A percentile compares a stretch with the other conserved stretches of the same genome.
These are phyloP conservation scores for Mycena haematopus DNA, from an alignment of 768 basidiomycete genomes.

Conservation along the genomic window DNA sequence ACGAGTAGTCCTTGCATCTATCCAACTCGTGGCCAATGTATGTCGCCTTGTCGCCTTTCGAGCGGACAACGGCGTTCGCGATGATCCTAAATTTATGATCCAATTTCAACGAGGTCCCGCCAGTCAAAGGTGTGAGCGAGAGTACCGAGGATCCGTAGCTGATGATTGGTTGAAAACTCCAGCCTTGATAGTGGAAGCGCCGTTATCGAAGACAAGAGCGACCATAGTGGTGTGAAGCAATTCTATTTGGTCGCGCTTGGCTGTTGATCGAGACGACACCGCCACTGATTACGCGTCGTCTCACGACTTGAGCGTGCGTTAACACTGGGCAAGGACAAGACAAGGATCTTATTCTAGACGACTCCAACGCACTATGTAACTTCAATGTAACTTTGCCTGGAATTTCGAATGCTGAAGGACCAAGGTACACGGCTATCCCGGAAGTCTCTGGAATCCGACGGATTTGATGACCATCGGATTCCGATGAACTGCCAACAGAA, in stretches of 20 bases:
- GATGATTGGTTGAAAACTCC: conserved; percentile 50
- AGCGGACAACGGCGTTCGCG: conserved; percentile 83
- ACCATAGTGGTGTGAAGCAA: conserved; percentile 29
- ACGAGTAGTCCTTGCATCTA: conserved; percentile 78
- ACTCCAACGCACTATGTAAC: no score
- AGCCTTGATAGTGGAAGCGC: conserved; percentile 82
- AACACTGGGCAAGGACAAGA: no score
- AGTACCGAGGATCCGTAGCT: conserved; percentile 30
- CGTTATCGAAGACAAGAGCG: conserved; percentile 85
- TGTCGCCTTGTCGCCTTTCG: conserved; percentile 80
- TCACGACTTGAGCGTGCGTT: no score
- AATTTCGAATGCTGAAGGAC: no score
- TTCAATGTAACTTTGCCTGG: no score
- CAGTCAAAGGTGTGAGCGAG: neutral
- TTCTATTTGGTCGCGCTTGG: neutral
- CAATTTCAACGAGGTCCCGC: conserved; percentile 3
- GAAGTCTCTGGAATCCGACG: no score
- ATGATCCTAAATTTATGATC: conserved; percentile 66
- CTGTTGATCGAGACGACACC: neutral
- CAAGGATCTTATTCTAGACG: no score
- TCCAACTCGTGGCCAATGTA: conserved; percentile 89
- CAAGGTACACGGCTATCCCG: no score
- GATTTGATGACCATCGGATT: no score
- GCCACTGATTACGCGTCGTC: no score
- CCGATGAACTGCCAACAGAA: no score